Base-by-base conservation (phyloP, 768 basidiomycete species). In the Omphalotus guepiniiformis region DNA sequence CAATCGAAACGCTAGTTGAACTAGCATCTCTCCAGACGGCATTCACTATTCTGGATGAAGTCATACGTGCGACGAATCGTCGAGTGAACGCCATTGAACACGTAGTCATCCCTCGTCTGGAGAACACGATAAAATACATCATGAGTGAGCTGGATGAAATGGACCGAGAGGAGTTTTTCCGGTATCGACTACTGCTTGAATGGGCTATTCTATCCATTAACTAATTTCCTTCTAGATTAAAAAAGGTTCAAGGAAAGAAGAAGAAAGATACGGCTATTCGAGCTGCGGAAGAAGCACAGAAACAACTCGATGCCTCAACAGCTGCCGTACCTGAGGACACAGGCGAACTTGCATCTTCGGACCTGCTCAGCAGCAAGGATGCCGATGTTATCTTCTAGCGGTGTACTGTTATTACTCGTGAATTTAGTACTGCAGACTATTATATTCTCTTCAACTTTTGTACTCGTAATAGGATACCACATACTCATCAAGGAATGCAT, bases 11-110 rank as follows among this genome's bases (percentile, higher is more conserved):
- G 3, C 76, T 99, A 22, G 95, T 99, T 30, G 95, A 99, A 66
- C 80, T 99, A 28, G 96, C 96, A 1, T 95, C 93, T 11, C 72
- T 99, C 34, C 88, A 98, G 70, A 98, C 96, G 0, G 96, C 96
- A 4, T 99, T 99, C 71, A 95, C 86, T 48, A 97, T 98, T 55
- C 80, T 99, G 29, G 96, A 99, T 67, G 96, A 98, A 68, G 96
- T 98, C 51, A 99, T 99, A 60, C 88, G 92, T 39, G 93, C 94
- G n/a, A 98, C 96, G 29, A 99, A 98, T 66, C 88, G 96, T 42
- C 84, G 96, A 53, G 96, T 99, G 32, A 99, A 99, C 60, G 96
- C 96, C 2, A 95, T 99, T 54, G 96, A 99, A 58, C 93, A 99
- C 63, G 84, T 99, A 54, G 75, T 99, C 57, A 97, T 99, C 49